Percentiles rank a stretch among this genome's conserved stretches.
Evolutionary conservation across 139 green algal species (phyloP).

Genomic region (Ulvella scutata): DNA sequence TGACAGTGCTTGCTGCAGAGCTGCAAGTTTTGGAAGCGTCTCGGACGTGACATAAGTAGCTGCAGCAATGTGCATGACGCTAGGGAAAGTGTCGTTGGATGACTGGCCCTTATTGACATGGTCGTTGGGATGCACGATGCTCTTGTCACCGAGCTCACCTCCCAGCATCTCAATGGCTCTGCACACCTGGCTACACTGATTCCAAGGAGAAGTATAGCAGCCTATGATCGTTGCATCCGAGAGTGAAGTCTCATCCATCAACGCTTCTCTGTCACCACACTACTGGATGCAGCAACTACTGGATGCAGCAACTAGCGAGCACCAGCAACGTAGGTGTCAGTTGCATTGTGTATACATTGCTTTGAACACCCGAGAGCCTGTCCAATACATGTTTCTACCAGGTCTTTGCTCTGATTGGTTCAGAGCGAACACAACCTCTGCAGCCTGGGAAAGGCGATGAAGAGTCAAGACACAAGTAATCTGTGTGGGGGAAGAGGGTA

Average conservation of each 20-base stretch:
- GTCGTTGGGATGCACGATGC: constrained; percentile 84
- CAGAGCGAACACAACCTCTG: not conserved
- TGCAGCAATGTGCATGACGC: constrained; percentile 88
- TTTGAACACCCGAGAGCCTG: too few relatives aligned
- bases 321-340: too few relatives aligned
- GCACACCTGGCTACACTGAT: too few relatives aligned
- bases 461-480: not conserved
- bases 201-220: not conserved
- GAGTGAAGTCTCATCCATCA: too few relatives aligned
- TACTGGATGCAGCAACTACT: too few relatives aligned
- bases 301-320: too few relatives aligned
- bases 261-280: too few relatives aligned
- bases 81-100: constrained; percentile 95
- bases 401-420: not conserved
- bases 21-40: constrained; percentile 59
- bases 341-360: too few relatives aligned
- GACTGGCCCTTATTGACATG: constrained; percentile 91
- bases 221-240: too few relatives aligned
- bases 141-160: constrained; percentile 61
- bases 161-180: constrained; percentile 78
- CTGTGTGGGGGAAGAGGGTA: not conserved
- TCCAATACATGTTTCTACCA: not conserved
- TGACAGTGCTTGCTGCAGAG: constrained; percentile 41
- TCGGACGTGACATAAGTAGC: constrained; percentile 40
- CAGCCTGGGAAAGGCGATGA: not conserved